A percentile compares a stretch with the other conserved stretches of the same genome.
These are phyloP conservation scores for Rhizopogon vinicolor DNA, from an alignment of 768 basidiomycete genomes.

Conservation along the genomic window DNA sequence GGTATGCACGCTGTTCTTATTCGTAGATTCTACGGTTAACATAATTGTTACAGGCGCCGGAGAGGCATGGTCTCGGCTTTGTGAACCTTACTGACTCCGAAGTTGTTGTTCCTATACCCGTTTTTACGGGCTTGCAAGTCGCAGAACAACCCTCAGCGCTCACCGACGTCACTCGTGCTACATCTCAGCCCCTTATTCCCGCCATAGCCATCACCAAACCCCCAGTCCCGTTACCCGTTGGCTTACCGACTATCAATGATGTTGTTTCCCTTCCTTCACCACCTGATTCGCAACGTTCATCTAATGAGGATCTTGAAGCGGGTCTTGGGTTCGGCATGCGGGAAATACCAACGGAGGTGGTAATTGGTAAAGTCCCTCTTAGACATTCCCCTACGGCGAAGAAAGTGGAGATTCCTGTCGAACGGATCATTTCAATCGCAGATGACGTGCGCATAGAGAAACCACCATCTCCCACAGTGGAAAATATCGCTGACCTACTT, in stretches of 20 bases:
- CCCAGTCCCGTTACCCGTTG: slow-evolving; percentile 66
- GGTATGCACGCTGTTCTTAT: slow-evolving; percentile 29
- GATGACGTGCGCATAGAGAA: slow-evolving; percentile 1
- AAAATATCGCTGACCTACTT: slow-evolving; percentile 47
- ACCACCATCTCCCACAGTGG: slow-evolving; percentile 7
- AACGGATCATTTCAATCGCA: background rate
- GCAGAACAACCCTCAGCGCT: slow-evolving; percentile 16
- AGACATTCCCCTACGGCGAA: slow-evolving; percentile 11
- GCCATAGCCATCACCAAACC: slow-evolving; percentile 64
- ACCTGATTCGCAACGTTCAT: slow-evolving; percentile 37
- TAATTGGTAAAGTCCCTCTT: slow-evolving; percentile 10
- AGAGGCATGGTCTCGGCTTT: slow-evolving; percentile 42
- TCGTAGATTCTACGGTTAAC: slow-evolving; percentile 10
- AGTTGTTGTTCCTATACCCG: slow-evolving; percentile 61
- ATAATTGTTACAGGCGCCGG: slow-evolving; percentile 30
- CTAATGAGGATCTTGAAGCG: slow-evolving; percentile 33
- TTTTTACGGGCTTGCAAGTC: slow-evolving; percentile 36
- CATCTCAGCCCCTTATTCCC: slow-evolving; percentile 33
- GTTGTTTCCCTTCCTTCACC: slow-evolving; percentile 44
- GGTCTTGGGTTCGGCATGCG: slow-evolving; percentile 39
- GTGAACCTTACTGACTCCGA: slow-evolving; percentile 37
- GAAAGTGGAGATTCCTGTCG: slow-evolving; percentile 14
- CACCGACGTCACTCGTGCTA: slow-evolving; percentile 18
- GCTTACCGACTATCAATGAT: slow-evolving; percentile 61
- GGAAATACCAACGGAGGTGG: slow-evolving; percentile 18